Evolutionary conservation across 208 protist genomes (phyloP).

Genomic region (Trypanosoma melophagium): DNA sequence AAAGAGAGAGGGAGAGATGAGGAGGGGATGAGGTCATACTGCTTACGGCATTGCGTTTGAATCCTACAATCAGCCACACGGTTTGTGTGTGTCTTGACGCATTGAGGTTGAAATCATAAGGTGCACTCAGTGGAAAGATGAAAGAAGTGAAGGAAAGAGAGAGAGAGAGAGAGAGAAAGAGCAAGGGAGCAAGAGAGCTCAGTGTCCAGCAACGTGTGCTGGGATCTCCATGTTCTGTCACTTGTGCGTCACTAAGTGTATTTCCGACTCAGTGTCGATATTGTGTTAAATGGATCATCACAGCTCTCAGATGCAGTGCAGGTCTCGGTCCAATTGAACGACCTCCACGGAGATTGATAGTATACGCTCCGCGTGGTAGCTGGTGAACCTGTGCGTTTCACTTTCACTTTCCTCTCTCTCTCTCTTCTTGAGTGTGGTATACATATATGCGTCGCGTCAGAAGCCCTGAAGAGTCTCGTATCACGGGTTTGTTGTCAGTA

Average conservation of each 20-base stretch:
- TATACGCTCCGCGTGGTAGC: not conserved
- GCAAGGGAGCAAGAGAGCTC: not conserved
- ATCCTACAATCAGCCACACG: slow-evolving; percentile 41
- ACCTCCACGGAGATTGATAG: not conserved
- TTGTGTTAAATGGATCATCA: slow-evolving; percentile 35
- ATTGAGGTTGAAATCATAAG: slow-evolving; percentile 26
- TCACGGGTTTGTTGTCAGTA: slow-evolving; percentile 16
- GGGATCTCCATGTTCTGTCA: slow-evolving; percentile 26
- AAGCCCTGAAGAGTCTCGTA: slow-evolving; percentile 32
- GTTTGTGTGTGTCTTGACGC: slow-evolving; percentile 33
- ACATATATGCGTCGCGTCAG: slow-evolving; percentile 17
- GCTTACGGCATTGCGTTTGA: slow-evolving; percentile 51
- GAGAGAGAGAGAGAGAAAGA: not conserved
- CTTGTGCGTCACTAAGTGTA: slow-evolving; percentile 22
- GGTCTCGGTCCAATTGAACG: not conserved
- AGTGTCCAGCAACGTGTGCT: slow-evolving; percentile 19
- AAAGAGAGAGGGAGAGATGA: not conserved
- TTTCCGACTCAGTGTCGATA: slow-evolving; percentile 37
- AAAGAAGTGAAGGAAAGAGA: not conserved
- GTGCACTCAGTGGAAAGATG: not conserved
- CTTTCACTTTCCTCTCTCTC: too few relatives aligned
- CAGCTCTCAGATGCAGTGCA: not conserved
- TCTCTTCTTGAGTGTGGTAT: too few relatives aligned
- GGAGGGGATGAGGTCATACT: slow-evolving; percentile 28
- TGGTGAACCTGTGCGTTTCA: too few relatives aligned